Evolutionary conservation across 768 basidiomycete species (phyloP), one percentile per base, ranked within the genome.

Genomic region (Xanthoconium purpureum): DNA sequence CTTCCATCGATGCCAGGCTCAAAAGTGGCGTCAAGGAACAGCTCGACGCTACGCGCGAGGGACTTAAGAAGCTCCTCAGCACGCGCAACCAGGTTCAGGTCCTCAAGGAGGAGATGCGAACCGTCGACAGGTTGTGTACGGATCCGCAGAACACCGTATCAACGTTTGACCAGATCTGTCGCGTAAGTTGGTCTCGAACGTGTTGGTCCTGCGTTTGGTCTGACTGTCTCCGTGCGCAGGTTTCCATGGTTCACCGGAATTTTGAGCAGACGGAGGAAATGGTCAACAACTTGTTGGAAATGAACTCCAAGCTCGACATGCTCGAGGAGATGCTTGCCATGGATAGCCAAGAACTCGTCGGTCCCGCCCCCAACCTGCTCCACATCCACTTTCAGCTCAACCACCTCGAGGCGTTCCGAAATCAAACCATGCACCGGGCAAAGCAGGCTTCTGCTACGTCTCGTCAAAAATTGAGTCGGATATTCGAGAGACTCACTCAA

Each of bases 191-290:
- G 42, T 24, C 43, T 43, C 28, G 24, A 24, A 36, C 45, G 17
- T 24, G 24, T 57, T 39, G 42, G 38, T 39, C 12, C 7, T 36
- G 36, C 30, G 29, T 46, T 11, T 9, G n/a, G 53, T 58, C 47
- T 24, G 42, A 39, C 6, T 14, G 15, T 13, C 51, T n/a, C n/a
- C n/a, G 12, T 48, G 20, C 36, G 3, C 54, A 98, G 94, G 94
- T 97, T 3, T 98, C 96, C 6, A 85, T 90, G 77, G 90, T 98
- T 3, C 96, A 98, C 71, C 83, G 95, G 9, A 94, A 96, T 68
- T 95, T 99, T 63, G 85, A 93, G 59, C 90, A 91, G 54, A 97
- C 94, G 1, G 91, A 95, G 68, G 94, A 96, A 61, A 95, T 97
- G 86, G 89, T 98, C 61, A 86, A 87, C 63, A 96, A 95, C 66